Base-by-base conservation (phyloP, 371 early-diverging fungal species). In the Lichtheimia corymbifera region DNA sequence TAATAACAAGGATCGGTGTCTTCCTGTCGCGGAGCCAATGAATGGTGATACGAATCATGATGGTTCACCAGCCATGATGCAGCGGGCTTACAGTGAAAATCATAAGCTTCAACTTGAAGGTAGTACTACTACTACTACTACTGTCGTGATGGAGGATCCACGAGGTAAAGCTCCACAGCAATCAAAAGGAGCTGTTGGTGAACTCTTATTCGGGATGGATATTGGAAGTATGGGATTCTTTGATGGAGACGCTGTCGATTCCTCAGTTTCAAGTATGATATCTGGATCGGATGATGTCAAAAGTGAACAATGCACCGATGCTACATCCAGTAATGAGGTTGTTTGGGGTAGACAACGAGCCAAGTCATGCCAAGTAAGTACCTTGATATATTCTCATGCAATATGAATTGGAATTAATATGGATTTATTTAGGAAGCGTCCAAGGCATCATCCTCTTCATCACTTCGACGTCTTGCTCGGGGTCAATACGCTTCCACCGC, bases 301-400 rank as follows among this genome's bases (percentile, higher is more conserved):
- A 50, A 74, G 74, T 54, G 70, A 67, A 22, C 58, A 58, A 50
- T 54, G 56, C 28, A 55, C 50, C 14, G 51, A 55, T n/a, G 60
- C 60, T 44, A 50, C 57, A 12, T 35, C 35, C 35, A 24, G 50
- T 7, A 55, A 66, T 25, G 61, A 65, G 17, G 41, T 54, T 18
- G 58, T 61, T 18, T 71, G 68, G 70, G 58, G 54, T 27, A 58
- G 73, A 13, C 71, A 73, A 60, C 41, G 71, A 28, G 68, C 71
- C 12, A 73, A 73, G 53, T 74, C 73, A 24, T 74, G 73, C 24
- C 73, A 70, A 54, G 70, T 65, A 65, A 58, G 43, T 58, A 51
- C 9, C 9, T 11, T 35, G 6, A 6, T 22, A 22, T 22, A 22
- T 9, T 4, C 6, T 9, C 35, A 1, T 35, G 35, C 35, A 35